These are phyloP conservation scores for Zymoseptoria pseudotritici DNA, from an alignment of 2,329 filamentous ascomycete species.

Conservation along the genomic window DNA sequence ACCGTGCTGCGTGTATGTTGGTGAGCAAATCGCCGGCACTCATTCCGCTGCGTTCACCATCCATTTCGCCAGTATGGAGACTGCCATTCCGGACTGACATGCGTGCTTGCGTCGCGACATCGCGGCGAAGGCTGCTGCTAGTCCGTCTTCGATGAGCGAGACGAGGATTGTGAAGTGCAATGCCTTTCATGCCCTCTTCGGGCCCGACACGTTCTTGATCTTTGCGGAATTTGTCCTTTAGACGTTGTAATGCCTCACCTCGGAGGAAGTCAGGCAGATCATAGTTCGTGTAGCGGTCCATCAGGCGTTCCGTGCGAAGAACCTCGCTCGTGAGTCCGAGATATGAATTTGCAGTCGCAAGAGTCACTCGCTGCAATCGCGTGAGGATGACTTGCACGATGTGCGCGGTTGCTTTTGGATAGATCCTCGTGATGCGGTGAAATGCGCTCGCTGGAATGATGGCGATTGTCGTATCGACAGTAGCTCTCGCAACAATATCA, in stretches of 20 bases:
- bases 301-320: conserved; percentile 81
- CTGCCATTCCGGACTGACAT: conserved; percentile 30
- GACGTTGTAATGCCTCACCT: conserved; percentile 69
- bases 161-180: conserved; percentile 81
- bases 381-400: conserved; percentile 97
- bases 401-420: conserved; percentile 91
- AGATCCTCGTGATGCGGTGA: conserved; percentile 81
- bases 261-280: conserved; percentile 86
- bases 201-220: conserved; percentile 75
- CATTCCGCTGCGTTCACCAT: conserved; percentile 34
- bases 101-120: conserved; percentile 66
- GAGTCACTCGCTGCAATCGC: conserved; percentile 84
- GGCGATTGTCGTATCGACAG: conserved; percentile 93
- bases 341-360: conserved; percentile 91
- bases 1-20: conserved; percentile 64
- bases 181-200: conserved; percentile 82
- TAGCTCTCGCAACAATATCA: conserved; percentile 92
- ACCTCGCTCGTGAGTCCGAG: conserved; percentile 88
- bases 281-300: conserved; percentile 86
- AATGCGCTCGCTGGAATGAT: conserved; percentile 97
- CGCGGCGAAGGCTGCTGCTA: conserved; percentile 68
- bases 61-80: conserved; percentile 13
- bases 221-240: conserved; percentile 79
- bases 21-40: conserved; percentile 63
- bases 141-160: conserved; percentile 57